phyloP scores from a whole-genome alignment of 2,329 filamentous ascomycete genomes.

The Pseudocercospora eumusae region DNA sequence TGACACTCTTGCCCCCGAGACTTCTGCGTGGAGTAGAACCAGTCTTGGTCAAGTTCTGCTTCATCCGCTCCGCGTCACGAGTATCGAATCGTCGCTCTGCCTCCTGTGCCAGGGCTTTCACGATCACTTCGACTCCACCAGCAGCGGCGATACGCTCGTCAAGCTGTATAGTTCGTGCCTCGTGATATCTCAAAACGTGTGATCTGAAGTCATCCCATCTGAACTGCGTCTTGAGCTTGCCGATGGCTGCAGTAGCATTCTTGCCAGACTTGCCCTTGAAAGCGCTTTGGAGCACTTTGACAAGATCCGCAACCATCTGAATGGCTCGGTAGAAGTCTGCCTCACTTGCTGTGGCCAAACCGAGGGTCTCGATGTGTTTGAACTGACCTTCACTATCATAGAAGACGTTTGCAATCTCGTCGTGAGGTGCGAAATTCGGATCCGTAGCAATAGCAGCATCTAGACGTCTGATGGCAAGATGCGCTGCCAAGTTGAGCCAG shows the following conservation, averaged over 20 bases:
- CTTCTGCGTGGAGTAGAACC: slow-evolving; percentile 27
- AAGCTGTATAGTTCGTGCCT: slow-evolving; percentile 45
- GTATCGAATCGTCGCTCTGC: slow-evolving; percentile 29
- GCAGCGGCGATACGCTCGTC: slow-evolving; percentile 44
- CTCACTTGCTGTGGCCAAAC: slow-evolving; percentile 9
- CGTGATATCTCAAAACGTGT: slow-evolving; percentile 34
- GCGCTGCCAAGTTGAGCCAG: slow-evolving; percentile 34
- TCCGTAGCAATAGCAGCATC: slow-evolving; percentile 19
- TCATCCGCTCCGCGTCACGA: slow-evolving; percentile 23
- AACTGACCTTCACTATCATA: slow-evolving; percentile 29
- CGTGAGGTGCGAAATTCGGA: slow-evolving; percentile 27
- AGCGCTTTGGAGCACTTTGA: slow-evolving; percentile 21
- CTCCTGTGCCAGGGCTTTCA: slow-evolving; percentile 36
- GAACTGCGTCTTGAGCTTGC: slow-evolving; percentile 49
- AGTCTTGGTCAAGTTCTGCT: slow-evolving; percentile 27
- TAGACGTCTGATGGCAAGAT: slow-evolving; percentile 33
- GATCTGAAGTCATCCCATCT: slow-evolving; percentile 54
- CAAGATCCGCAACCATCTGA: slow-evolving; percentile 22
- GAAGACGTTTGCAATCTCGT: slow-evolving; percentile 31
- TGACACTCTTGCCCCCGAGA: slow-evolving; percentile 23
- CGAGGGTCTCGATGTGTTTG: slow-evolving; percentile 23
- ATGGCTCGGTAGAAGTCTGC: slow-evolving; percentile 22
- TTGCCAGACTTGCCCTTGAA: slow-evolving; percentile 18
- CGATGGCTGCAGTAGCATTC: slow-evolving; percentile 45
- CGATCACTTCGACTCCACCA: slow-evolving; percentile 48